Evolutionary conservation across 2,329 filamentous ascomycete species (phyloP), one percentile per base, ranked within the genome.

Genomic region (Cercospora zeina): DNA sequence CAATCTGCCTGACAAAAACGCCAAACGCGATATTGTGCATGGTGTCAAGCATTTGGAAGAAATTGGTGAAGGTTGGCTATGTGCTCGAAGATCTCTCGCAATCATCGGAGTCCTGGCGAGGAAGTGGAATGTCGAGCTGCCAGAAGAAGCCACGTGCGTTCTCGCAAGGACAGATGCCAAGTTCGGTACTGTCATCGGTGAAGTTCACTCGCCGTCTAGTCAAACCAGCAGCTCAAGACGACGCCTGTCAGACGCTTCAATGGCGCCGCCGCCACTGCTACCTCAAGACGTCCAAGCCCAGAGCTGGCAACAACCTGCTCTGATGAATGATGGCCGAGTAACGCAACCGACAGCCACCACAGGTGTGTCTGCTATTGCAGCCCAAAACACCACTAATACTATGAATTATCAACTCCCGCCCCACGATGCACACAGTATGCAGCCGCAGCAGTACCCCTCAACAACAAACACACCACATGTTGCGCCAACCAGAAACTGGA

Each of bases 41-140:
- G 92, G 93, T 1, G 83, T 96, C 47, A 93, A 91, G 71, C 91
- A 96, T 66, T 84, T 97, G 1, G 93, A 97, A 75, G 93, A 97
- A 72, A 97, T 99, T 69, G 91, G 91, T 0, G 93, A 97, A 74
- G 89, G 92, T 70, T 99, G 95, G 95, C 85, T 92, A 0, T 95
- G 92, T 70, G 93, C 93, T 9, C 84, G 93, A 58, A 85, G 93
- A 11, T 93, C 93, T 0, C 81, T 97, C 6, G 86, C 87, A 63
- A 96, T 97, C 53, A 81, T 99, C 47, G 92, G 89, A 68, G 86
- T 96, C 3, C 85, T 96, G 11, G 89, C 89, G 0, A 85, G 87
- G n/a, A 95, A 95, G 71, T 97, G 95, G 93, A 88, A 88, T 16
- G 88, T 96, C 47, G 87, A 91, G 60, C 77, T 97, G 9, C 93